These are phyloP conservation scores for Colletotrichum sp. DNA, from an alignment of 2,329 filamentous ascomycete genomes.

Conservation along the genomic window DNA sequence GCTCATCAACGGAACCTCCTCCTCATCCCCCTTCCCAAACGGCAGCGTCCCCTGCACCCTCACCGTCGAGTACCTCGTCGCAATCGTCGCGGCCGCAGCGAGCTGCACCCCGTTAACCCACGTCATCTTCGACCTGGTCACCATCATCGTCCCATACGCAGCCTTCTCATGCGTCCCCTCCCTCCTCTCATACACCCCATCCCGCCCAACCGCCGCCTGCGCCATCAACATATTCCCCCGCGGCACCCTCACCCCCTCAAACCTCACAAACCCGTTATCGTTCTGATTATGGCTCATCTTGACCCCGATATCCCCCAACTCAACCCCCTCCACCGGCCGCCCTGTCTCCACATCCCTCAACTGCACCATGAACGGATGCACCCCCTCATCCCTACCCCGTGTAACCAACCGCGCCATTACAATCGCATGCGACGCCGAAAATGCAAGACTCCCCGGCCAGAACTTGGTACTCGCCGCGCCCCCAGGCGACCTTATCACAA, in stretches of 20 bases:
- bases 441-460: neutral
- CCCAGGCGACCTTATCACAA: neutral
- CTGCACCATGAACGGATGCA: neutral
- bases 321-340: neutral
- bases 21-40: neutral
- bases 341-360: neutral
- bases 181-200: neutral
- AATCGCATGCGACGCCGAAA: neutral
- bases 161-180: neutral
- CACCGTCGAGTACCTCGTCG: neutral
- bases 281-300: neutral
- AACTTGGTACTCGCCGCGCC: neutral
- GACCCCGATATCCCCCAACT: neutral
- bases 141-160: neutral
- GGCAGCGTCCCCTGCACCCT: neutral
- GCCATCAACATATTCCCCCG: neutral
- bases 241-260: neutral
- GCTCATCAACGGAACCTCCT: neutral
- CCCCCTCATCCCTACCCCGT: neutral
- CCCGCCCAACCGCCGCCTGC: neutral
- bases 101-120: neutral
- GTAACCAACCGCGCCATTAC: neutral
- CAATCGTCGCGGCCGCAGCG: neutral
- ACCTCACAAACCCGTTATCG: neutral
- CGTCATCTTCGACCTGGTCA: neutral